Evolutionary conservation across 1,139 yeast genomes (phyloP), one percentile per base, ranked within the genome.

Genomic region (Taphrina populina): DNA sequence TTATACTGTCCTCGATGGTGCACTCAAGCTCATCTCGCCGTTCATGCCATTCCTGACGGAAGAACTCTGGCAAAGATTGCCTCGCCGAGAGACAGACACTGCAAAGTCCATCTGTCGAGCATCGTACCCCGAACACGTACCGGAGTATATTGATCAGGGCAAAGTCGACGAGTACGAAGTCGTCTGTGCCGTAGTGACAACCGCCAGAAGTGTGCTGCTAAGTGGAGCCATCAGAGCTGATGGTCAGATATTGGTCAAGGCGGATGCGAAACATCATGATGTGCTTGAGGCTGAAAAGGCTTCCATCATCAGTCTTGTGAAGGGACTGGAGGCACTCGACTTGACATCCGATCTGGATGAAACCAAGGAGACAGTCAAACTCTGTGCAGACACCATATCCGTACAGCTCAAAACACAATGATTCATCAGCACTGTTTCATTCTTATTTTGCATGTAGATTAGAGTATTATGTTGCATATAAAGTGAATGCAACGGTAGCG

Each of bases 1-100:
- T 65, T 92, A 88, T 80, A 87, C 94, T 34, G 80, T 95, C 74
- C 78, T 92, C 64, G 97, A 92, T 68, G 85, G 87, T 63, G 96
- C 96, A 15, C 79, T 92, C 75, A 84, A 80, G 71, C 72, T 92
- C 75, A 92, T 90, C 65, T 97, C 92, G 69, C 98, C 98, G 70
- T 92, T 88, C 76, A 92, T 92, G 98, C 98, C 98, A 51, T 92
- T 81, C 70, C 77, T 92, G 63, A 83, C 97, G 52, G 98, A 92
- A 73, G 98, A 92, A 76, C 80, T 92, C 85, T 92, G 96, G 97
- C 98, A 92, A 75, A 87, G 97, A 73, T 76, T 92, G 67, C 97
- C 98, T 64, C 84, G 87, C 67, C 82, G 96, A 69, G 80, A 81
- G 19, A 75, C 82, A 55, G 96, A 87, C 66, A 70, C 71, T 15